phyloP scores from a whole-genome alignment of 129 eudicot species.

The Flaveria sonorensis region DNA sequence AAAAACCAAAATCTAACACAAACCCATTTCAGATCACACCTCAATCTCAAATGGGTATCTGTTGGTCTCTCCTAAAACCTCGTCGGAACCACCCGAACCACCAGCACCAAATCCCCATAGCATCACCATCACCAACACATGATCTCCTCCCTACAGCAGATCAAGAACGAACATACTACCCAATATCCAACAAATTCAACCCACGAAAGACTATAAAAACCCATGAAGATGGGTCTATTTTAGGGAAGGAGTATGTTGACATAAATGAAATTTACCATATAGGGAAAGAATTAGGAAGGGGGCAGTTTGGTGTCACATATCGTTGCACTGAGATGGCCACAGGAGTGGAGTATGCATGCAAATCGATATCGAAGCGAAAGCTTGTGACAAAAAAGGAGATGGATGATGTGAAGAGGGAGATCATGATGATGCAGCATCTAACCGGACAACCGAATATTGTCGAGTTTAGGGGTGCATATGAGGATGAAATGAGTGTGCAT shows the following conservation, averaged over 20 bases:
- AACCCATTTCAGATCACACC: constrained; percentile 34
- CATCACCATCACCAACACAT: constrained; percentile 50
- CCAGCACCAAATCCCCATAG: constrained; percentile 56
- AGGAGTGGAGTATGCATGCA: constrained; percentile 66
- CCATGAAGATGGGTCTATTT: constrained; percentile 47
- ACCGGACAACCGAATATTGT: constrained; percentile 90
- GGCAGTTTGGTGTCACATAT: constrained; percentile 84
- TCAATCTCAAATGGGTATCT: constrained; percentile 63
- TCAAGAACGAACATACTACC: constrained; percentile 36
- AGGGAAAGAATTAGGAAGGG: constrained; percentile 77
- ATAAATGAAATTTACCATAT: constrained; percentile 50
- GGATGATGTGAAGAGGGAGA: constrained; percentile 76
- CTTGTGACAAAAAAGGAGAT: constrained; percentile 58
- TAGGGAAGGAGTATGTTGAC: constrained; percentile 59
- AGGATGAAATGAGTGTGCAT: constrained; percentile 56
- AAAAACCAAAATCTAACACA: constrained; percentile 33
- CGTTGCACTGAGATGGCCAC: constrained; percentile 71
- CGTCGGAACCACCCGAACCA: constrained; percentile 27
- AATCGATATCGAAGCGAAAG: constrained; percentile 67
- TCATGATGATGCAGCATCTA: constrained; percentile 70
- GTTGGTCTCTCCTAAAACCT: constrained; percentile 43
- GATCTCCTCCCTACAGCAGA: neutral
- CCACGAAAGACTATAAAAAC: constrained; percentile 21
- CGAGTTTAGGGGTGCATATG: constrained; percentile 88
- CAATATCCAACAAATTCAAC: constrained; percentile 20